Base-by-base conservation (phyloP, 192 early-diverging fungal species). In the Thamnidium elegans region DNA sequence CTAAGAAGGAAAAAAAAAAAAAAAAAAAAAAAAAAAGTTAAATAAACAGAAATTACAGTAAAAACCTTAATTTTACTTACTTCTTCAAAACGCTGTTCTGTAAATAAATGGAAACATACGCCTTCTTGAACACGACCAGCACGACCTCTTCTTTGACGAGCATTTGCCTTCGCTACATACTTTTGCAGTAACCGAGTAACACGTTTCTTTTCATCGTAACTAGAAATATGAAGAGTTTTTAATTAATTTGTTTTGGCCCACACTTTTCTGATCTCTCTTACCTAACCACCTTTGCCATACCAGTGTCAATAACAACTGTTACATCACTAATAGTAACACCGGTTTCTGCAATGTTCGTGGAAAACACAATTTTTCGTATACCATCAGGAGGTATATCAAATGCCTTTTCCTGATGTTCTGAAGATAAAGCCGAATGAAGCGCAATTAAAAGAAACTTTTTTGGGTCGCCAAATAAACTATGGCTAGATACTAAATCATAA, bases 301-400 rank as follows among this genome's bases (percentile, higher is more conserved):
- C 90, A 0, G 85, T 80, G 66, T 94, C 92, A 66, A 94, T 82
- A 1, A 93, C 90, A 63, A 83, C 83, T 1, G 88, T 89, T 7
- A 91, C 87, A 76, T 94, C 92, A 3, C 85, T 83, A 43, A 93
- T 90, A 11, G 90, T 92, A 52, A 92, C 82, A 58, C 90, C 89
- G 0, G 91, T 93, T 67, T 93, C 91, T 20, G 91, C 91, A 72
- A 93, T 89, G 61, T 92, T 93, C 14, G 90, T 93, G 8, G 85
- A 72, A 19, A 93, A 52, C 1, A 93, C 86, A 51, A 93, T 81
- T 60, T 93, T 93, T 19, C 92, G 70, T 8, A 78, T 52, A 0
- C 89, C 89, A 4, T 65, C 52, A n/a, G 73, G 68, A 0, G 86
- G 76, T 1, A 71, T 55, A 55, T 77, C 76, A 77, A 94, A 94